Evolutionary conservation across 73 alveolate species (phyloP), one percentile per base, ranked within the genome.

Genomic region (Tetrahymena thermophila): DNA sequence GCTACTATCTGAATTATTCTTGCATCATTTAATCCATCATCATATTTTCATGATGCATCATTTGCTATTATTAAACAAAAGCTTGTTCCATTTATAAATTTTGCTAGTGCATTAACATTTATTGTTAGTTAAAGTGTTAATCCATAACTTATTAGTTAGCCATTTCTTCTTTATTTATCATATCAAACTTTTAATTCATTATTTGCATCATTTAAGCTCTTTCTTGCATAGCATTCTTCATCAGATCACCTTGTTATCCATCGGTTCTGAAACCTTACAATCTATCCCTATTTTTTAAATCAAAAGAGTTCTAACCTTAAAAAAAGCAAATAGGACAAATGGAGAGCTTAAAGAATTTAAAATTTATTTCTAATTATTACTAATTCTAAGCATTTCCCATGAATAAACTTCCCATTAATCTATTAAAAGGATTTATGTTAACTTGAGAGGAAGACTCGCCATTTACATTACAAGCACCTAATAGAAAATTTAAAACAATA

Each of bases 381-480:
- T 95, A 95, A 35, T 95, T 31, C 84, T 95, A 56, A 25, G 95
- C 94, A 56, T 95, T 84, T n/a, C 97, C 97, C 56, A 95, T 85
- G 42, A 95, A n/a, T 93, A 95, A 56, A 38, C 83, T 85, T 43
- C 94, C 95, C 95, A 95, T 95, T 28, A 95, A 89, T 89, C 94
- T 35, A n/a, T 89, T 95, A 35, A 95, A 85, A 7, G 97, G 97
- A 44, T 95, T 95, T 35, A 43, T n/a, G 57, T 94, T 94, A 94
- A 94, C 89, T 93, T 95, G 37, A n/a, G 40, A 35, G 15, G 93
- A 71, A 31, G 89, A 28, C 21, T 71, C 84, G 83, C 97, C 97
- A 43, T 85, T 94, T 1, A 94, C 96, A 94, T 85, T 95, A 34
- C 97, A 95, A 35, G 97, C 95, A 31, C 97, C 97, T 85, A 50